These are phyloP conservation scores for Nothopassalora personata DNA, from an alignment of 2,329 filamentous ascomycete genomes.

Conservation along the genomic window DNA sequence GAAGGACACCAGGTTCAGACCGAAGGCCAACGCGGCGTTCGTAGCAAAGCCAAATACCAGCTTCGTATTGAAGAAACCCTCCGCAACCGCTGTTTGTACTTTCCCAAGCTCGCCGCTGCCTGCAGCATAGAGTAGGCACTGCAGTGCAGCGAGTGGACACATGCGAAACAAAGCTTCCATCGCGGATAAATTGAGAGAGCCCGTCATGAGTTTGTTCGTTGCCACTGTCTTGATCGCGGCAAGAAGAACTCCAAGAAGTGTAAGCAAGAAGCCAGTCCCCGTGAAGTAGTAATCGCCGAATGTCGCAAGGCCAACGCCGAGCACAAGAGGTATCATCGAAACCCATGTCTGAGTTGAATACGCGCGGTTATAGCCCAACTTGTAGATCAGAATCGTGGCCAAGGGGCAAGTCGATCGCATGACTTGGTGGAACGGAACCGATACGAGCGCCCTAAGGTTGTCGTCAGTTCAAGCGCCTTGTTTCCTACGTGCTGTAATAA, in stretches of 20 bases:
- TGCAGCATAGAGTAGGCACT: conserved; percentile 19
- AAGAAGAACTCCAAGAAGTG: conserved; percentile 36
- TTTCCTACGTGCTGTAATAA: background rate
- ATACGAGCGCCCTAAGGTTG: conserved; percentile 40
- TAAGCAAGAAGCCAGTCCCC: conserved; percentile 41
- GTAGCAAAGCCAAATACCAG: conserved; percentile 25
- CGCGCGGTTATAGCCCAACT: conserved; percentile 51
- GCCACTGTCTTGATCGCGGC: conserved; percentile 54
- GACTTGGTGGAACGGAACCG: conserved; percentile 61
- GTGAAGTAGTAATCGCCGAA: conserved; percentile 61
- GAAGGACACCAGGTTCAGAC: conserved; percentile 36
- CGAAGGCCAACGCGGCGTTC: conserved; percentile 33
- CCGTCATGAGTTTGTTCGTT: conserved; percentile 61
- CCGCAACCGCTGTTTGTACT: conserved; percentile 16
- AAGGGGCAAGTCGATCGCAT: conserved; percentile 58
- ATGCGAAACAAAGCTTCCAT: conserved; percentile 53
- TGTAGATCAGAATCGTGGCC: conserved; percentile 59
- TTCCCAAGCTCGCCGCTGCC: conserved; percentile 36
- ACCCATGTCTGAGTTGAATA: conserved; percentile 55
- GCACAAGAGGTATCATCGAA: conserved; percentile 55
- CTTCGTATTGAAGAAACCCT: conserved; percentile 23
- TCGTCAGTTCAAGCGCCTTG: background rate
- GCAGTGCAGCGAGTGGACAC: conserved; percentile 20
- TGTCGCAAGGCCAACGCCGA: conserved; percentile 57
- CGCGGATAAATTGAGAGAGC: conserved; percentile 52